Conservation (phyloP, 768 basidiomycete genomes). For the Russula abietina region DNA sequence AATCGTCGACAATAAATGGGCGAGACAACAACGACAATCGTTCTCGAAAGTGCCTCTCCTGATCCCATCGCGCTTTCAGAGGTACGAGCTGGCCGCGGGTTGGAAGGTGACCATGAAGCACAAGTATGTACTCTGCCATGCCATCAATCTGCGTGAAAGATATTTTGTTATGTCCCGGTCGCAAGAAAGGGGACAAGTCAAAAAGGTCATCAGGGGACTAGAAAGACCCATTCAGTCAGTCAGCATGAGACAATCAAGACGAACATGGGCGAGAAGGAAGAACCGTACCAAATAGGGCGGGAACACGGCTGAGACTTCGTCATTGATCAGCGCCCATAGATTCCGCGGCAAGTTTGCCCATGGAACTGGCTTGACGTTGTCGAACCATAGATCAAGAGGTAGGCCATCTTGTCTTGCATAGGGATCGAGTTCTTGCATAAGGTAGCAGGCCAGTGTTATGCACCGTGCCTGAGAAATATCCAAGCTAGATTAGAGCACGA, state of each 20-base stretch:
- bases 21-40: neutral
- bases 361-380: constrained; percentile 16
- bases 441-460: constrained; percentile 14
- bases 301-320: neutral
- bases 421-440: constrained; percentile 1
- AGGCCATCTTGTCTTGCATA: constrained; percentile 2
- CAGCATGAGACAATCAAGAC: neutral
- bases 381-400: constrained; percentile 17
- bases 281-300: constrained; percentile 8
- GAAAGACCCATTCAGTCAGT: neutral
- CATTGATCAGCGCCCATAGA: constrained; percentile 9
- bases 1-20: constrained; percentile 3
- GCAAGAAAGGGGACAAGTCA: constrained; percentile 12
- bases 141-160: constrained; percentile 2
- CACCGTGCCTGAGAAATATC: constrained; percentile 15
- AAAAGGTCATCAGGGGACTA: constrained; percentile 13
- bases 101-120: constrained; percentile 17
- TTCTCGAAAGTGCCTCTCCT: constrained; percentile 1
- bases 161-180: constrained; percentile 12
- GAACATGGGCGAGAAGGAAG: too few species aligned
- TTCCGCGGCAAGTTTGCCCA: constrained; percentile 16
- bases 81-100: constrained; percentile 7
- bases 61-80: constrained; percentile 7
- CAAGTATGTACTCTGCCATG: constrained; percentile 11
- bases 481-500: neutral